Evolutionary conservation across 2,329 filamentous ascomycete species (phyloP), one percentile per base, ranked within the genome.

Genomic region (Aspergillus latus): DNA sequence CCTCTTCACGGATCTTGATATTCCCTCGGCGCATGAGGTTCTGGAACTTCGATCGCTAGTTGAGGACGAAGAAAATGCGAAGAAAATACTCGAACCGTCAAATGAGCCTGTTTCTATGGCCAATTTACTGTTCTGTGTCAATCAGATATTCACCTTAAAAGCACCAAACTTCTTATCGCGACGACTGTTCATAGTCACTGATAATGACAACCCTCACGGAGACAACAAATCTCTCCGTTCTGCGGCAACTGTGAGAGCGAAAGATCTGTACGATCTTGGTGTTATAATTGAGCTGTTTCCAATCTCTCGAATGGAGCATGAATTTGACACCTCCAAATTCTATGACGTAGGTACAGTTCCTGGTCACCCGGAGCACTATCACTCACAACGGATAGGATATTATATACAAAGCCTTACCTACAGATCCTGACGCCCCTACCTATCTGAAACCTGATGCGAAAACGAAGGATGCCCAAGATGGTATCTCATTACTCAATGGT

Each of bases 121-220:
- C 8, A 96, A 92, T 66, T 82, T 99, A 2, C 80, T 99, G 1
- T 97, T 97, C 70, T 96, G 92, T 66, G 93, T 92, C 37, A 97
- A 97, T 63, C 92, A 97, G 68, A 89, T 97, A 50, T 97, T 99
- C 70, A 96, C 92, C 1, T 96, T 90, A 2, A 96, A 89, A 71
- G 92, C 94, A 0, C 87, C 94, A 16, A 97, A 97, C 68, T 97
- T 97, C 72, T 88, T 90, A 3, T 97, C 93, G 5, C 82, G 93
- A 59, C 85, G 94, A 34, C 77, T 99, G n/a, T 99, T 99, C 74
- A 85, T 99, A 61, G 90, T 99, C 54, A 97, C 94, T 0, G 92
- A 97, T 72, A 90, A 96, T 62, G 94, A 97, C 70, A 83, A 92
- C 62, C 94, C 94, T 3, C 90, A 95, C 69, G 77, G 79, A 0